phyloP scores from a whole-genome alignment of 2,329 filamentous ascomycete genomes.

The Venturia effusa region DNA sequence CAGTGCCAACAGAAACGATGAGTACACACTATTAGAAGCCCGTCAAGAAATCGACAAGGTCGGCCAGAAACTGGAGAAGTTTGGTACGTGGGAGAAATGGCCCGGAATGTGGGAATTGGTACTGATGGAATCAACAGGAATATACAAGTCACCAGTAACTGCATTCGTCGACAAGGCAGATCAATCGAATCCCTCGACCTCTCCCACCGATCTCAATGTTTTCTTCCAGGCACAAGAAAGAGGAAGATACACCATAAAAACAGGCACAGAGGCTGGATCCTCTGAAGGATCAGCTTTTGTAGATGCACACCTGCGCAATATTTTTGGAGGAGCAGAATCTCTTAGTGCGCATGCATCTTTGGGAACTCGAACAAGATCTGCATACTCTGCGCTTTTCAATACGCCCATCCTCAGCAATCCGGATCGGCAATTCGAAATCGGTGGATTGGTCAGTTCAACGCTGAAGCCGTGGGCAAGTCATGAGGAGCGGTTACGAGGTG shows the following conservation, averaged over 20 bases:
- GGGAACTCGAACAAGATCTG: slow-evolving; percentile 81
- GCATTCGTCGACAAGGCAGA: slow-evolving; percentile 72
- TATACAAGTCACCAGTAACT: slow-evolving; percentile 74
- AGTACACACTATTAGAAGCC: slow-evolving; percentile 72
- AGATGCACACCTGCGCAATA: slow-evolving; percentile 76
- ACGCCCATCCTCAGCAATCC: slow-evolving; percentile 78
- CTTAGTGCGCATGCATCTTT: slow-evolving; percentile 77
- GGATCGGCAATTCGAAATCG: slow-evolving; percentile 65
- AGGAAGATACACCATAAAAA: slow-evolving; percentile 77
- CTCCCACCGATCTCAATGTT: slow-evolving; percentile 69
- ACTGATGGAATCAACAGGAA: slow-evolving; percentile 43
- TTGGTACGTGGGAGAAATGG: slow-evolving; percentile 48
- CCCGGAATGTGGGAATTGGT: background rate
- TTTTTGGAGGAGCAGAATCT: slow-evolving; percentile 88
- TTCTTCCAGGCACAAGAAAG: slow-evolving; percentile 70
- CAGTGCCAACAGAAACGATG: slow-evolving; percentile 51
- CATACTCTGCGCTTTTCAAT: slow-evolving; percentile 79
- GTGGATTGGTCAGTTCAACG: slow-evolving; percentile 72
- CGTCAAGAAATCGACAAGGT: slow-evolving; percentile 59
- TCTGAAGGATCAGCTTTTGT: slow-evolving; percentile 89
- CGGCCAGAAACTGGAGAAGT: slow-evolving; percentile 64
- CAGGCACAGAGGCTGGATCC: slow-evolving; percentile 88
- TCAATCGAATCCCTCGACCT: slow-evolving; percentile 55
- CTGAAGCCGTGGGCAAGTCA: slow-evolving; percentile 91
- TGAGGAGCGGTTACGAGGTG: slow-evolving; percentile 77